Percentiles rank a stretch among this genome's conserved stretches.
phyloP scores from a whole-genome alignment of 2,329 filamentous ascomycete genomes.

The Byssoonygena ceratinophila region DNA sequence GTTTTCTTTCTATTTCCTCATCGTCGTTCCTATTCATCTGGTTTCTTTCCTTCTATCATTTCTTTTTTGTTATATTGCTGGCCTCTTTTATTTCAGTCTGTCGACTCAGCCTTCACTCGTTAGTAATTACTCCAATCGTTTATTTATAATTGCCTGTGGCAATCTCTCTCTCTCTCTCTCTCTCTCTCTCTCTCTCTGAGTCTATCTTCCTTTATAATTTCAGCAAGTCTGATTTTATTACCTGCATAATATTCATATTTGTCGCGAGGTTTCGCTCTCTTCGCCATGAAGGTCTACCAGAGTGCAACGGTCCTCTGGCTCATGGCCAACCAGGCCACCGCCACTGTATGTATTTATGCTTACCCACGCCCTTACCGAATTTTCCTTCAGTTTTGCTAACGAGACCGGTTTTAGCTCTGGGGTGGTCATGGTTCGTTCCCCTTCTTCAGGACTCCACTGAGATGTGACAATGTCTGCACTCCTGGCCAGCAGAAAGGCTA shows the following conservation, averaged over 20 bases:
- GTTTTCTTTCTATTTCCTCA: neutral
- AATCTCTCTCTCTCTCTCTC: conserved; percentile 1
- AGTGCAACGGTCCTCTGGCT: conserved; percentile 17
- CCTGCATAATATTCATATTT: neutral
- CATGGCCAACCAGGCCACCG: conserved; percentile 22
- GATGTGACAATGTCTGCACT: conserved; percentile 67
- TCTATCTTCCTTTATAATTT: neutral
- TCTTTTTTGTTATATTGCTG: neutral
- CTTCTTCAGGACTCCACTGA: conserved; percentile 46
- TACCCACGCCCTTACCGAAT: neutral
- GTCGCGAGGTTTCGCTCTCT: conserved; percentile 1
- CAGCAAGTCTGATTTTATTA: conserved; percentile 3
- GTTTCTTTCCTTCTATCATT: neutral
- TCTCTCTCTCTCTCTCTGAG: neutral
- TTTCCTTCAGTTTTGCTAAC: neutral
- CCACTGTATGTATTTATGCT: conserved; percentile 18
- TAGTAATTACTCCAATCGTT: neutral
- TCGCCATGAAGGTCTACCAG: conserved; percentile 20
- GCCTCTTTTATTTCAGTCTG: conserved; percentile 3
- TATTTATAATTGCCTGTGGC: conserved; percentile 12
- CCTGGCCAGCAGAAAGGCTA: conserved; percentile 60
- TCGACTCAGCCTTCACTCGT: conserved; percentile 9
- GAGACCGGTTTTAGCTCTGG: neutral
- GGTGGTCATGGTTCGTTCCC: neutral
- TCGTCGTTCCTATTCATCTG: neutral